Percentiles rank a stretch among this genome's conserved stretches.
Conservation (phyloP, 176 grass and related monocot species). For the Eragrostis nindensis region DNA sequence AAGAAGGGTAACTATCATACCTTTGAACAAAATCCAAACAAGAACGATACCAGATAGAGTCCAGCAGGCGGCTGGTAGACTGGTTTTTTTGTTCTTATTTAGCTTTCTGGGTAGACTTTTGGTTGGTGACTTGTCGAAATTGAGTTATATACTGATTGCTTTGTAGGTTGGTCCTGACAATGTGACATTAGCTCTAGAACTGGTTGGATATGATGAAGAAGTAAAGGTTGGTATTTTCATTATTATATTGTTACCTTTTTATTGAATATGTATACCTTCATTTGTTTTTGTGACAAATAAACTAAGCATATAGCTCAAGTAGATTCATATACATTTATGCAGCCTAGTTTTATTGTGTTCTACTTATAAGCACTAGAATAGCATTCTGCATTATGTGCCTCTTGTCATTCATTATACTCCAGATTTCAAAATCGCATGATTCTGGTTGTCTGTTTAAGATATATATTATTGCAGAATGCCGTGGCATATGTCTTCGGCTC, state of each 20-base stretch:
- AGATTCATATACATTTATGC: constrained; percentile 2
- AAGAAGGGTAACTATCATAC: constrained; percentile 93
- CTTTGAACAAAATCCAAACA: constrained; percentile 89
- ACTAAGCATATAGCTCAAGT: constrained; percentile 3
- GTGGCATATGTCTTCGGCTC: constrained; percentile 85
- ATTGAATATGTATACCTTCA: too few species aligned
- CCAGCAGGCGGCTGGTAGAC: constrained; percentile 72
- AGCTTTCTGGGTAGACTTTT: constrained; percentile 33
- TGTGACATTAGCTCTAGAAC: constrained; percentile 75
- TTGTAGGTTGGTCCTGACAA: constrained; percentile 80
- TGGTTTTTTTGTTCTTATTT: constrained; percentile 50
- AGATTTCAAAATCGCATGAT: constrained; percentile 14
- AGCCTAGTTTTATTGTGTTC: neutral
- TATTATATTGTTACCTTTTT: neutral
- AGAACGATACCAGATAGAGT: constrained; percentile 64
- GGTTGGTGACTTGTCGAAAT: constrained; percentile 24
- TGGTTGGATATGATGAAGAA: constrained; percentile 89
- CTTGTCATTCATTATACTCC: constrained; percentile 4
- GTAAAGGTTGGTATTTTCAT: constrained; percentile 66
- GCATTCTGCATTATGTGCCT: constrained; percentile 1
- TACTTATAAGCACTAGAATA: neutral
- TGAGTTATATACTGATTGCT: constrained; percentile 16
- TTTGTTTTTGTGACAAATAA: neutral
- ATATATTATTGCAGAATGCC: constrained; percentile 82
- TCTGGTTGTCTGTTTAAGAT: constrained; percentile 19